Evolutionary conservation across 176 grass and related monocot genomes (phyloP).

Genomic region (Otatea glauca): DNA sequence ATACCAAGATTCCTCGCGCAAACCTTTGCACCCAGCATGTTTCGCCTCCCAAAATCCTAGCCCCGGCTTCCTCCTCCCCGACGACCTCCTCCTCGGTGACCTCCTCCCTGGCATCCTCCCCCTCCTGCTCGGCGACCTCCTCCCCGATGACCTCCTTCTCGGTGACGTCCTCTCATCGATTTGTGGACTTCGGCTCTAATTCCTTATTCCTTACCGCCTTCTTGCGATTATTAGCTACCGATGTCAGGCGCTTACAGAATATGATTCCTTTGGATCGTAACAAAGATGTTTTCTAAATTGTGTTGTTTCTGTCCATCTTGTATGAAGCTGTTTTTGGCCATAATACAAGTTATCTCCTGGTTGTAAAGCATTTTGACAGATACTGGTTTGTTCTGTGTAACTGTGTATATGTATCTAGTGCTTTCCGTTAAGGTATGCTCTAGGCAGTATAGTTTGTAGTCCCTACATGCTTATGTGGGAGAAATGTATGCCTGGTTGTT

Average conservation of each 20-base stretch:
- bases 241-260: constrained; percentile 1
- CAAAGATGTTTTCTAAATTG: neutral
- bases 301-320: neutral
- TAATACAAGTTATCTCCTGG: neutral
- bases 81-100: too few relatives aligned
- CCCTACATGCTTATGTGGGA: neutral
- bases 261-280: neutral
- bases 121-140: too few relatives aligned
- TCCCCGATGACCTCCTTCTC: too few relatives aligned
- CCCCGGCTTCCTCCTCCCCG: too few relatives aligned
- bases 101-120: too few relatives aligned
- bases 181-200: neutral
- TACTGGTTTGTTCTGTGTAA: neutral
- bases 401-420: neutral
- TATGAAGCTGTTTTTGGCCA: neutral
- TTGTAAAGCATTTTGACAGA: neutral
- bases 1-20: too few relatives aligned
- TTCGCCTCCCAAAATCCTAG: too few relatives aligned
- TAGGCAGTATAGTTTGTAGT: neutral
- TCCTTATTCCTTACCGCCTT: neutral
- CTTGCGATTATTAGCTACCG: neutral
- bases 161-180: too few relatives aligned
- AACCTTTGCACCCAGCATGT: too few relatives aligned
- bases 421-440: neutral
- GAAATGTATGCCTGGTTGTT: neutral